These are phyloP conservation scores for Luffa acutangula DNA, from an alignment of 306 rosid genomes.

Conservation along the genomic window DNA sequence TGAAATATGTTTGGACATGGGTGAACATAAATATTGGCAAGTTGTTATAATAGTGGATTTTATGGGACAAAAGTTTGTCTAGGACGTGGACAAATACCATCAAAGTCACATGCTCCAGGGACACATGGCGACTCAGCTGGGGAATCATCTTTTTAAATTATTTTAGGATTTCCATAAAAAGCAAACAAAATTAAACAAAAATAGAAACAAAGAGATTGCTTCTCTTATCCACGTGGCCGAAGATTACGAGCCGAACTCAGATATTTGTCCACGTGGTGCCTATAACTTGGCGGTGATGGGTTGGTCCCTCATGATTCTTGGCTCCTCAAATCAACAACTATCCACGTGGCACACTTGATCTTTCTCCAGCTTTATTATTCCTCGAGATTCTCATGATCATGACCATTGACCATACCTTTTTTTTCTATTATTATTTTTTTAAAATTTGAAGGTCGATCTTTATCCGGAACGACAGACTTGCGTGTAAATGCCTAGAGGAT, in stretches of 20 bases:
- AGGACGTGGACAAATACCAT: constrained; percentile 9
- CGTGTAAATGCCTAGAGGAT: background rate
- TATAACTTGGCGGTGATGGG: background rate
- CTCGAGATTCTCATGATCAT: constrained; percentile 9
- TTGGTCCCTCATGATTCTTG: constrained; percentile 3
- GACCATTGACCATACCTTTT: background rate
- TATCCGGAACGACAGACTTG: background rate
- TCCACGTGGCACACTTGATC: constrained; percentile 5
- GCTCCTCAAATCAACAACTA: background rate
- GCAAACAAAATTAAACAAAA: background rate
- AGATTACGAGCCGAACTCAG: background rate
- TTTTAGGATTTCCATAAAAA: background rate
- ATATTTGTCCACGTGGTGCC: background rate
- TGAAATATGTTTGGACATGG: no score
- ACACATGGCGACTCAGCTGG: background rate
- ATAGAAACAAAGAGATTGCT: background rate
- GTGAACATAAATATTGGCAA: background rate
- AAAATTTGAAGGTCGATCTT: background rate
- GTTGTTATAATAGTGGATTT: background rate
- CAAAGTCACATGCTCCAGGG: background rate
- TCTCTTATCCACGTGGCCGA: background rate
- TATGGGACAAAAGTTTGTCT: background rate
- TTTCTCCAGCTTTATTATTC: background rate
- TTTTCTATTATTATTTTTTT: background rate
- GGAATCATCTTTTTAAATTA: background rate